Evolutionary conservation across 148 eudicot genomes (phyloP).

Genomic region (Suaeda aralocaspica): DNA sequence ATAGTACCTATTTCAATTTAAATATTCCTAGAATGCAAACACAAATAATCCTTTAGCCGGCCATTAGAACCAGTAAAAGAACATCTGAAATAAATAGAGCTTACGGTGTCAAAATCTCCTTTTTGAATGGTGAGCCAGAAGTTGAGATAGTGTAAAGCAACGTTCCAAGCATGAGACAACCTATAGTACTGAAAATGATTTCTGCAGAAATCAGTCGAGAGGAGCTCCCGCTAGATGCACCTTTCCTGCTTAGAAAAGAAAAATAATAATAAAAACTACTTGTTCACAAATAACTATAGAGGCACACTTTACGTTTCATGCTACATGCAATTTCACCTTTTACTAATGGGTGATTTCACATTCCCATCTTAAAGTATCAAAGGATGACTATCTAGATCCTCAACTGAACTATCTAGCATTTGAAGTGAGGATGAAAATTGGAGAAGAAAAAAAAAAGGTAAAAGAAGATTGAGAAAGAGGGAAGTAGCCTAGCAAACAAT

Average conservation of each 20-base stretch:
- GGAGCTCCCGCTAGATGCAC: slow-evolving; percentile 30
- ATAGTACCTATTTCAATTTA: neutral
- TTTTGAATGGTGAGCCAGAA: slow-evolving; percentile 65
- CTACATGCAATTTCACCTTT: neutral
- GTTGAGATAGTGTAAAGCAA: slow-evolving; percentile 55
- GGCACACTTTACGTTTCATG: neutral
- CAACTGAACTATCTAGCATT: neutral
- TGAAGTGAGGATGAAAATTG: neutral
- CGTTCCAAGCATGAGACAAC: slow-evolving; percentile 61
- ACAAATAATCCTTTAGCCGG: neutral
- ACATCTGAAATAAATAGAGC: slow-evolving; percentile 16
- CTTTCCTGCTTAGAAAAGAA: slow-evolving; percentile 39
- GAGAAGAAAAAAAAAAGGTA: neutral
- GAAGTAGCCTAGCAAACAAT: neutral
- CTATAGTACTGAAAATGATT: slow-evolving; percentile 47
- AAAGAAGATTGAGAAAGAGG: neutral
- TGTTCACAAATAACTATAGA: neutral
- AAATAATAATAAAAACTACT: neutral
- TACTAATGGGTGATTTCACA: neutral
- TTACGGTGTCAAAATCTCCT: slow-evolving; percentile 60
- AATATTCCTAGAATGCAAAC: neutral
- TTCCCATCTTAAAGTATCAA: neutral
- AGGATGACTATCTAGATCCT: neutral
- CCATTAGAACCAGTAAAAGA: neutral
- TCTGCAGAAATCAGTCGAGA: slow-evolving; percentile 45